phyloP scores from a whole-genome alignment of 257 asterid species.

The Cinchona pubescens region DNA sequence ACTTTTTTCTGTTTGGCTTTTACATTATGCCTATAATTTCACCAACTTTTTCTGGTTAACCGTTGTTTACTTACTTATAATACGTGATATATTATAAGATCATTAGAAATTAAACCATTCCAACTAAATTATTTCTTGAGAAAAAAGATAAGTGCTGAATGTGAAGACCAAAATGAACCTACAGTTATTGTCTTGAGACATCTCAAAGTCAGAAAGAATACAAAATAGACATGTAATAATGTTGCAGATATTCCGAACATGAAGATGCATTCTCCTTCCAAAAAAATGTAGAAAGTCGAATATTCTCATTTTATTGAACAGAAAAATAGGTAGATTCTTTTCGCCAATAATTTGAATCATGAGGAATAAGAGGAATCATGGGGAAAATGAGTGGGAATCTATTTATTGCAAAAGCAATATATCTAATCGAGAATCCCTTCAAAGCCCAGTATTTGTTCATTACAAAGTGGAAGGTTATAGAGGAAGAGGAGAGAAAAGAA shows the following conservation, averaged over 20 bases:
- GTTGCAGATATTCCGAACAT: slow-evolving; percentile 10
- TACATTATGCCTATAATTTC: too few relatives aligned
- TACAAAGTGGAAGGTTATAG: not conserved
- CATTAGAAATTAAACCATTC: too few relatives aligned
- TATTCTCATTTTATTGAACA: not conserved
- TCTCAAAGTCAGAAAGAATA: not conserved
- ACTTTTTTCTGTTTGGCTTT: too few relatives aligned
- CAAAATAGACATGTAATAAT: not conserved
- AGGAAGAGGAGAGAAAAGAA: not conserved
- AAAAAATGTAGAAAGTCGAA: not conserved
- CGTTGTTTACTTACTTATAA: not conserved
- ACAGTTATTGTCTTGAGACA: not conserved
- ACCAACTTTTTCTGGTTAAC: too few relatives aligned
- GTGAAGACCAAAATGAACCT: not conserved
- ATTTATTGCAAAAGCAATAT: not conserved
- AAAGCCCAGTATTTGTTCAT: not conserved
- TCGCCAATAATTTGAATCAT: not conserved
- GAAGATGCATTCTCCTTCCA: not conserved
- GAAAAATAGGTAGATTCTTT: not conserved
- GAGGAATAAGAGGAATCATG: not conserved
- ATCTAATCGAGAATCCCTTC: not conserved
- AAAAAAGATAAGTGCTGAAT: too few relatives aligned
- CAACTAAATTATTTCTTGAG: too few relatives aligned
- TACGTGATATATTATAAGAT: too few relatives aligned
- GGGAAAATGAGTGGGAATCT: not conserved